Evolutionary conservation across 331 rosid species (phyloP).

Genomic region (Rhamnella rubrinervis): DNA sequence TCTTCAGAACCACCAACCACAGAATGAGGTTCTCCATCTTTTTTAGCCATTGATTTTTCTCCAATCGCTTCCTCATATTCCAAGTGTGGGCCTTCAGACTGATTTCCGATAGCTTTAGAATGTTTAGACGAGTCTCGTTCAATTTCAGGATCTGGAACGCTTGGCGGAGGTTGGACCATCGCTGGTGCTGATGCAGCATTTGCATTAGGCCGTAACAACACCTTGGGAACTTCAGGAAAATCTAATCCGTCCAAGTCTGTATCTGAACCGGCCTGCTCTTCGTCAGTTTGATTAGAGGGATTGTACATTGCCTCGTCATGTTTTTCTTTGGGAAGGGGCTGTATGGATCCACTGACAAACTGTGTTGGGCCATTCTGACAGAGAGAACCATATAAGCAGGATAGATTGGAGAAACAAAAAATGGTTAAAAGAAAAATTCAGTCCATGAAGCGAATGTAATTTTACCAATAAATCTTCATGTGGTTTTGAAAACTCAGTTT

Average conservation of each 20-base stretch:
- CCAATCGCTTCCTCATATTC: conserved; percentile 23
- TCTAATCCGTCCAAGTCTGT: conserved; percentile 59
- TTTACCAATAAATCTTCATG: conserved; percentile 88
- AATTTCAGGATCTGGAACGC: conserved; percentile 35
- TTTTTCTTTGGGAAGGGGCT: conserved; percentile 78
- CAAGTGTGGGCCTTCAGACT: conserved; percentile 25
- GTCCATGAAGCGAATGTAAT: conserved; percentile 9
- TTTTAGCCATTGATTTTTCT: conserved; percentile 35
- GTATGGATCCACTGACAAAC: conserved; percentile 58
- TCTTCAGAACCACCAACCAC: conserved; percentile 48
- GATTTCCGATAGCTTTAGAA: conserved; percentile 30
- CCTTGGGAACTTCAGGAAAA: conserved; percentile 85
- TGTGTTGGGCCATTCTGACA: conserved; percentile 75
- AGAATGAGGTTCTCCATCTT: conserved; percentile 39
- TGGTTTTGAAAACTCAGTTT: conserved; percentile 68
- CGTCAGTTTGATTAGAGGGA: conserved; percentile 35
- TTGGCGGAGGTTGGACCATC: conserved; percentile 33
- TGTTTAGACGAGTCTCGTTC: conserved; percentile 34
- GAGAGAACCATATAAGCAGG: conserved; percentile 5
- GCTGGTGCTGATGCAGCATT: conserved; percentile 56
- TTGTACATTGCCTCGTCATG: conserved; percentile 39
- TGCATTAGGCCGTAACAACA: conserved; percentile 39
- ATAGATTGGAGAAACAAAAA: conserved; percentile 9
- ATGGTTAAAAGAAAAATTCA: conserved; percentile 9
- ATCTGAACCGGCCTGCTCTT: conserved; percentile 68